Evolutionary conservation across 1,139 yeast species (phyloP).

Genomic region (Candida smagusa): DNA sequence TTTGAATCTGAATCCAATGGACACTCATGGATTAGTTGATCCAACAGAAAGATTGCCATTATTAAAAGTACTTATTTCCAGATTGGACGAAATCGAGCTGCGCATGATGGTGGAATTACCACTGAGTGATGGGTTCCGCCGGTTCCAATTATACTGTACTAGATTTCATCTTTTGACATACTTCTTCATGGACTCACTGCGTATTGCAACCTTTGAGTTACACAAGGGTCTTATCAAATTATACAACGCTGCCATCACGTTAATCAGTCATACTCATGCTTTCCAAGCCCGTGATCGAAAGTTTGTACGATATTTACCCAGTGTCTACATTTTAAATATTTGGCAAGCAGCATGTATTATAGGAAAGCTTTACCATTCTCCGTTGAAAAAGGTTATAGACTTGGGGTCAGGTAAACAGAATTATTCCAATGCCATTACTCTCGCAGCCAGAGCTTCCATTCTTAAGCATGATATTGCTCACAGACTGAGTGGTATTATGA

Average conservation of each 20-base stretch:
- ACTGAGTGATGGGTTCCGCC: conserved; percentile 59
- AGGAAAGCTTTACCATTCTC: conserved; percentile 74
- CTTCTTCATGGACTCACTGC: conserved; percentile 67
- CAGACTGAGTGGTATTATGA: conserved; percentile 90
- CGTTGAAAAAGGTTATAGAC: conserved; percentile 65
- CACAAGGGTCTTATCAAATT: conserved; percentile 73
- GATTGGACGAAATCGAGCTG: conserved; percentile 72
- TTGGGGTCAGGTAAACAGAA: conserved; percentile 67
- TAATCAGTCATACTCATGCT: conserved; percentile 62
- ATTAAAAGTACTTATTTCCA: conserved; percentile 63
- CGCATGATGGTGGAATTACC: conserved; percentile 32
- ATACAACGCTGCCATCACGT: conserved; percentile 72
- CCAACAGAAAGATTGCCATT: conserved; percentile 71
- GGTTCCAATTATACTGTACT: conserved; percentile 66
- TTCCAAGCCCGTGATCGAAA: conserved; percentile 59
- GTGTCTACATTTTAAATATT: conserved; percentile 71
- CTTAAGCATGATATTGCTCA: conserved; percentile 90
- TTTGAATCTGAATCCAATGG: conserved; percentile 67
- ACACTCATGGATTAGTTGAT: conserved; percentile 63
- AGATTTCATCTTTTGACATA: conserved; percentile 79
- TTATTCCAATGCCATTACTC: conserved; percentile 65
- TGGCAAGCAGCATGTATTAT: conserved; percentile 93
- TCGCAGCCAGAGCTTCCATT: conserved; percentile 77
- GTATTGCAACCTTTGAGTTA: conserved; percentile 57
- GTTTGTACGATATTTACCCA: conserved; percentile 78